Evolutionary conservation across 306 rosid species (phyloP).

Genomic region (Cucurbita ficifolia): DNA sequence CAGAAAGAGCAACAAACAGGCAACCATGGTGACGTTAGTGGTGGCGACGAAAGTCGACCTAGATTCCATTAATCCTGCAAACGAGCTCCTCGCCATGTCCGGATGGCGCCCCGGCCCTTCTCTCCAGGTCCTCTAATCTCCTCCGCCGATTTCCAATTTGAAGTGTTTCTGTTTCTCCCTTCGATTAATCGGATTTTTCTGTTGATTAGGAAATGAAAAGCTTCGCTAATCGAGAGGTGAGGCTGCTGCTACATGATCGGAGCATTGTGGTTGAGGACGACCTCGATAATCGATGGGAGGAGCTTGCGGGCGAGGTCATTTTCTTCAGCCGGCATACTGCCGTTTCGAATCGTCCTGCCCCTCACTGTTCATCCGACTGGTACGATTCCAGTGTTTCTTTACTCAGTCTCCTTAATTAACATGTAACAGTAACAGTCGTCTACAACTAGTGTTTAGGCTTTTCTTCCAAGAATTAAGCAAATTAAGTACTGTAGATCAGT

Average conservation of each 20-base stretch:
- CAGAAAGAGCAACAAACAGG: neutral
- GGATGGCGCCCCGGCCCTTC: constrained; percentile 58
- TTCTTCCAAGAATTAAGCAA: too few species aligned
- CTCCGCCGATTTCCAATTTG: neutral
- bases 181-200: neutral
- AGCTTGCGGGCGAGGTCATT: constrained; percentile 56
- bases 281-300: constrained; percentile 65
- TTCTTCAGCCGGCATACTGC: constrained; percentile 84
- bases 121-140: constrained; percentile 30
- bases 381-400: neutral
- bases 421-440: too few species aligned
- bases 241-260: constrained; percentile 42
- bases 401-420: neutral
- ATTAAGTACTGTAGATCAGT: too few species aligned
- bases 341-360: constrained; percentile 70
- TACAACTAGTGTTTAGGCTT: too few species aligned
- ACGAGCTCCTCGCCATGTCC: constrained; percentile 54
- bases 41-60: constrained; percentile 79
- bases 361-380: constrained; percentile 90
- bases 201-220: constrained; percentile 39
- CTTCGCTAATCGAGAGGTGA: constrained; percentile 36
- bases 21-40: constrained; percentile 46
- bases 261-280: constrained; percentile 56
- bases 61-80: constrained; percentile 83
- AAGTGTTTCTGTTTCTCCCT: neutral